Evolutionary conservation across 2,329 filamentous ascomycete genomes (phyloP).

Genomic region (Corinectria fuckeliana): DNA sequence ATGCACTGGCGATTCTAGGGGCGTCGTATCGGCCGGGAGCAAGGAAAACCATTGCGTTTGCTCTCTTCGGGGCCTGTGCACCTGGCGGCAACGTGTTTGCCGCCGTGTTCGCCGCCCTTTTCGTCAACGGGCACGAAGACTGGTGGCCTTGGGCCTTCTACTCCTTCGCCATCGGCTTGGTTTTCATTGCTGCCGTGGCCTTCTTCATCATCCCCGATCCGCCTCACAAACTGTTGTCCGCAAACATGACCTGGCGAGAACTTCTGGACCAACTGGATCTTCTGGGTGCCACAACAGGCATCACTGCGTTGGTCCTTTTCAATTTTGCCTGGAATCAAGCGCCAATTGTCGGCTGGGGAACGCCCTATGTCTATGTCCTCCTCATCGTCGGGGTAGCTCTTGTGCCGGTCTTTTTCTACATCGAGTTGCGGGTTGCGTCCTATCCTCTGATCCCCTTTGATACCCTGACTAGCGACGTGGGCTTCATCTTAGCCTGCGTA

Average conservation of each 20-base stretch:
- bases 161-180: constrained; percentile 46
- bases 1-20: constrained; percentile 67
- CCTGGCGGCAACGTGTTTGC: constrained; percentile 55
- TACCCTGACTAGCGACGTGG: constrained; percentile 51
- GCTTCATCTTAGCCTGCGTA: constrained; percentile 64
- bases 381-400: constrained; percentile 64
- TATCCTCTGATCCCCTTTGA: constrained; percentile 65
- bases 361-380: constrained; percentile 61
- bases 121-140: constrained; percentile 43
- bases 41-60: constrained; percentile 67
- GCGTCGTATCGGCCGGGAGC: constrained; percentile 61
- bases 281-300: constrained; percentile 51
- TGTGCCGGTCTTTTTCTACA: constrained; percentile 60
- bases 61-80: constrained; percentile 54
- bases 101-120: constrained; percentile 48
- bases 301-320: constrained; percentile 64
- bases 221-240: constrained; percentile 24
- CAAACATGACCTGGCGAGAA: constrained; percentile 16
- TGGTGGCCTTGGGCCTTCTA: constrained; percentile 60
- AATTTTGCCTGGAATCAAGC: constrained; percentile 74
- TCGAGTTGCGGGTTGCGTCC: constrained; percentile 56
- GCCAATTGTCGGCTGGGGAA: constrained; percentile 63
- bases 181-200: constrained; percentile 41
- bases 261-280: constrained; percentile 47
- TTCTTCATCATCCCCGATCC: constrained; percentile 45